Percentiles rank a stretch among this genome's conserved stretches.
Evolutionary conservation across 257 asterid genomes (phyloP).

Genomic region (Paraleonurus japonicus): DNA sequence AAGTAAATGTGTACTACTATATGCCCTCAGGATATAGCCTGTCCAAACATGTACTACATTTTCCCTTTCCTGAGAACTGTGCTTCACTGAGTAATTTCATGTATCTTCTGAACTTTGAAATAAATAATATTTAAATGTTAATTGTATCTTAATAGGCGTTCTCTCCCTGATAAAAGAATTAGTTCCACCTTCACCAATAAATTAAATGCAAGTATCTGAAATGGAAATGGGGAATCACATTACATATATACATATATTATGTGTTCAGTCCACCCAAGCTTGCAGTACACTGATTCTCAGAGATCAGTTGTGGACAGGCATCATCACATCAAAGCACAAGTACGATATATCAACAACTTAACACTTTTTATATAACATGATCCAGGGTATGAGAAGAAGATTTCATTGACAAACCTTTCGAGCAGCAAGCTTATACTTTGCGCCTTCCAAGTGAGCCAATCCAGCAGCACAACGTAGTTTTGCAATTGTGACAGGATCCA

Average conservation of each 20-base stretch:
- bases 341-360: neutral
- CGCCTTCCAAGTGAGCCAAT: constrained; percentile 67
- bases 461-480: constrained; percentile 83
- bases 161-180: neutral
- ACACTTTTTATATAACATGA: neutral
- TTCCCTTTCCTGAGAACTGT: neutral
- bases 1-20: neutral
- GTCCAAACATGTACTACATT: neutral
- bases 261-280: neutral
- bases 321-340: neutral
- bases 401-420: constrained; percentile 58
- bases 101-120: neutral
- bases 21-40: neutral
- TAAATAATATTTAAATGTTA: neutral
- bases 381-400: neutral
- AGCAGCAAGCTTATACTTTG: constrained; percentile 82
- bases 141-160: neutral
- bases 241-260: neutral
- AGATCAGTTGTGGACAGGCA: neutral
- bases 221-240: neutral
- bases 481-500: constrained; percentile 59
- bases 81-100: neutral
- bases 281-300: neutral
- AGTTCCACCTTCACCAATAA: neutral
- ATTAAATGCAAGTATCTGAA: neutral